Evolutionary conservation across 192 early-diverging fungal genomes (phyloP).

Genomic region (Umbelopsis isabellina): DNA sequence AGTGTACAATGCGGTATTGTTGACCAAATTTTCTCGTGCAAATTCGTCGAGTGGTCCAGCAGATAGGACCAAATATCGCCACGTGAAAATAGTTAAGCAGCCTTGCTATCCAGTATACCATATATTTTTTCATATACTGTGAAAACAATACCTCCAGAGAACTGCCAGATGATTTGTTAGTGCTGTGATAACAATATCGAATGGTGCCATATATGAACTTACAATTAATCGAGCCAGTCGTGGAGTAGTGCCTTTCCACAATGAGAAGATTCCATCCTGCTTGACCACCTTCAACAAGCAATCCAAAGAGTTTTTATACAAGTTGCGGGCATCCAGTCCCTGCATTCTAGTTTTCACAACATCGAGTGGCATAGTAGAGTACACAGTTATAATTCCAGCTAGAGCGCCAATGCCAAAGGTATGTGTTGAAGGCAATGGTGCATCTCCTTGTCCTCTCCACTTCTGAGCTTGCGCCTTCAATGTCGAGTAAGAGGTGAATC

Average conservation of each 20-base stretch:
- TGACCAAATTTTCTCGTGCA: too few species aligned
- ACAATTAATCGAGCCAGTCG: constrained; percentile 83
- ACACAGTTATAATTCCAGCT: constrained; percentile 93
- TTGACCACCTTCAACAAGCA: constrained; percentile 72
- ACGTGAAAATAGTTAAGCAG: constrained; percentile 1
- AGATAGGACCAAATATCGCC: not conserved
- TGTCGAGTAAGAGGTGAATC: constrained; percentile 85
- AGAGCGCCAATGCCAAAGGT: constrained; percentile 79
- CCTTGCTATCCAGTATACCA: constrained; percentile 3
- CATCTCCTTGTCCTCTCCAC: constrained; percentile 31
- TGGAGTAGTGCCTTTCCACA: constrained; percentile 97
- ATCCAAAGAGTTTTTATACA: constrained; percentile 75
- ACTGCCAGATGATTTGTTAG: constrained; percentile 42
- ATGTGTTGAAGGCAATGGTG: constrained; percentile 55
- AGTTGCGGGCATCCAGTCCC: constrained; percentile 64
- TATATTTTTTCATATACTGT: constrained; percentile 78
- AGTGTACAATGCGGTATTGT: too few species aligned
- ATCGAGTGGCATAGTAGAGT: constrained; percentile 96
- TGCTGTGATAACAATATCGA: not conserved
- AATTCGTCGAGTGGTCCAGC: too few species aligned
- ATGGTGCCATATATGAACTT: constrained; percentile 37
- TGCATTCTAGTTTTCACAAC: constrained; percentile 99
- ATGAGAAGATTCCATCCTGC: constrained; percentile 76
- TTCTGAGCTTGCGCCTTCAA: constrained; percentile 58
- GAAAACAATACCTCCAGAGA: constrained; percentile 88